Conservation (phyloP, 768 basidiomycete genomes). For the Lentinula raphanica region DNA sequence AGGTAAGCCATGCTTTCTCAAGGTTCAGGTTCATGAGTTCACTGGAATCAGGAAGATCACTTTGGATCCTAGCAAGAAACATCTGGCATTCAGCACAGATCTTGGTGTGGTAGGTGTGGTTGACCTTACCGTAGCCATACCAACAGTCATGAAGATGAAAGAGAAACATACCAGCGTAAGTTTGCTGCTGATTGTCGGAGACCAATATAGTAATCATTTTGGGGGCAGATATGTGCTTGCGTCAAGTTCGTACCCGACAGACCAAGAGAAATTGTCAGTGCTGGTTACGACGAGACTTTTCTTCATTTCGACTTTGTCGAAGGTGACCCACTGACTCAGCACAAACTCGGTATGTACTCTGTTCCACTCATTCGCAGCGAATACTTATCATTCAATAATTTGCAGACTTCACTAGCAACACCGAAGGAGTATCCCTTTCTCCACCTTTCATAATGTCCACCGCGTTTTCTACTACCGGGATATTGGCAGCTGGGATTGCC, state of each 20-base stretch:
- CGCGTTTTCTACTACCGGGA: slow-evolving; percentile 51
- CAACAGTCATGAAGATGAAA: slow-evolving; percentile 51
- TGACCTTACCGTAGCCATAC: slow-evolving; percentile 49
- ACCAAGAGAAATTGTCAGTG: slow-evolving; percentile 68
- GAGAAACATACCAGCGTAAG: slow-evolving; percentile 58
- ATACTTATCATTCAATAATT: neutral
- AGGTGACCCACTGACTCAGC: slow-evolving; percentile 51
- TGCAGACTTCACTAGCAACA: slow-evolving; percentile 21
- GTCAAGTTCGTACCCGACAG: slow-evolving; percentile 70
- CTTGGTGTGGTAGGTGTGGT: slow-evolving; percentile 63
- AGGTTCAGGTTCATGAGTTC: slow-evolving; percentile 10
- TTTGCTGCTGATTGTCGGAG: slow-evolving; percentile 5
- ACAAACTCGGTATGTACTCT: slow-evolving; percentile 48
- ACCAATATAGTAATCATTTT: neutral
- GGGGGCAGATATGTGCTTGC: slow-evolving; percentile 60
- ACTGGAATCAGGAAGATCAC: slow-evolving; percentile 53
- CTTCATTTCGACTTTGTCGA: slow-evolving; percentile 64
- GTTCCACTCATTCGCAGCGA: neutral
- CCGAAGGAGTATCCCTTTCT: slow-evolving; percentile 52
- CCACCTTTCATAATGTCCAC: slow-evolving; percentile 71
- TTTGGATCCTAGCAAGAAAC: slow-evolving; percentile 46
- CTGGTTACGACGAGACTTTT: slow-evolving; percentile 67
- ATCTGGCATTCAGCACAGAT: slow-evolving; percentile 69
- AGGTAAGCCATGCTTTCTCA: slow-evolving; percentile 37
- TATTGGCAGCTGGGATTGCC: slow-evolving; percentile 68